Evolutionary conservation across 352 stramenopile genomes (phyloP), one percentile per base, ranked within the genome.

Genomic region (Thalassiosira livingstoniorum): DNA sequence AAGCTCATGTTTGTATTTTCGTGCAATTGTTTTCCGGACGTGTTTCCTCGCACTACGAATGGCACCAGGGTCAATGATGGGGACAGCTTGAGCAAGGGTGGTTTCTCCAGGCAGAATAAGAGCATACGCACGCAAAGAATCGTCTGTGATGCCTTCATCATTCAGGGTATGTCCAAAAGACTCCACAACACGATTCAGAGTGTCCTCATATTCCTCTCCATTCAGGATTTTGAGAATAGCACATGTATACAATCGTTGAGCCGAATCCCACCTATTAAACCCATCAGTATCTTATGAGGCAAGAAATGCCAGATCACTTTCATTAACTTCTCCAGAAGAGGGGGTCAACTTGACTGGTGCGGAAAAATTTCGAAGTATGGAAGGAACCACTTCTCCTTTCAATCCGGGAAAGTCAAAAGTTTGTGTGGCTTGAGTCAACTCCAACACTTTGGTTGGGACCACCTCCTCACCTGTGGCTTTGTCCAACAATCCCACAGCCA

Each of bases 191-290:
- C 64, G 85, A 21, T 87, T 62, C n/a, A 80, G 74, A 42, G 82
- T 93, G 37, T 81, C 78, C 4, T 55, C 51, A 31, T 75, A 73
- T 29, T 68, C 18, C 37, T 76, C 42, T 39, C 77, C 69, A 13
- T 85, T 66, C 55, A 92, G 74, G 21, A 80, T 63, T 87, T 94
- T 85, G 69, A 96, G 90, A 79, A 94, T 89, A 7, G 82, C 47
- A 32, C 37, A 73, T 11, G 68, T 88, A 54, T 83, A 90, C 0
- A 97, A 75, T 72, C 87, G 79, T 69, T 97, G 93, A 31, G 76
- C 85, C 43, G 91, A 88, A 70, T 97, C 95, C 91, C 92, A 97
- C 37, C 89, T 84, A 82, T 97, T 96, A 82, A 97, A 97, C 1
- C 91, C 86, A 86, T 97, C 94, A 3, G 93, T 95, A 82, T 97